phyloP scores from a whole-genome alignment of 192 early-diverging fungal genomes.

The Paraglomus occultum region DNA sequence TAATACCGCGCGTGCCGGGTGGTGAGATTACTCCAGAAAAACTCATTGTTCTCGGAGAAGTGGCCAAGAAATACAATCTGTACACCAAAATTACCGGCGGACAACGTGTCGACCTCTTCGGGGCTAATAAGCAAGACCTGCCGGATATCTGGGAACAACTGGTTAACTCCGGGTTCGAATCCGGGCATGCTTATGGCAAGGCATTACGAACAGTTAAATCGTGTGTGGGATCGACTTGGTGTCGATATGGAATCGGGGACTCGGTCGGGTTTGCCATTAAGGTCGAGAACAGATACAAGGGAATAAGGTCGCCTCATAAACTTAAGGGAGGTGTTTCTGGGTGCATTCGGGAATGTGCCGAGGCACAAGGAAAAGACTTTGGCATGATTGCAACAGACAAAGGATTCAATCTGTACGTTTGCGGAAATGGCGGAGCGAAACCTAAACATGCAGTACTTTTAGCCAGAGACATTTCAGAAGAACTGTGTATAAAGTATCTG shows the following conservation, averaged over 20 bases:
- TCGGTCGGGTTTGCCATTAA: slow-evolving; percentile 66
- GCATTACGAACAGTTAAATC: slow-evolving; percentile 67
- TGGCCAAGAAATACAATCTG: slow-evolving; percentile 61
- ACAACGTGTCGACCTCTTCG: slow-evolving; percentile 69
- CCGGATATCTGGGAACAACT: slow-evolving; percentile 67
- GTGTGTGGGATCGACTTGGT: slow-evolving; percentile 68
- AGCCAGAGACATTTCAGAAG: slow-evolving; percentile 51
- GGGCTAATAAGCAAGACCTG: slow-evolving; percentile 62
- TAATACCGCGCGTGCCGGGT: slow-evolving; percentile 62
- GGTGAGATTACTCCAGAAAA: slow-evolving; percentile 71
- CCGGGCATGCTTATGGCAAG: slow-evolving; percentile 70
- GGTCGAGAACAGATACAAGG: slow-evolving; percentile 66
- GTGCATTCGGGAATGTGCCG: slow-evolving; percentile 62
- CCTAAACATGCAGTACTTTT: slow-evolving; percentile 67
- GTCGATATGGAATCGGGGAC: slow-evolving; percentile 64
- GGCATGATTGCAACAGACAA: slow-evolving; percentile 67
- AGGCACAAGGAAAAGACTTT: slow-evolving; percentile 47
- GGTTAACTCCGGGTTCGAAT: slow-evolving; percentile 61
- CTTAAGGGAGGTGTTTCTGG: slow-evolving; percentile 67
- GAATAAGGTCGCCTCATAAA: slow-evolving; percentile 66
- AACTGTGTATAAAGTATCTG: slow-evolving; percentile 51
- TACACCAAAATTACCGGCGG: slow-evolving; percentile 73
- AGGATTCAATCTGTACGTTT: slow-evolving; percentile 68
- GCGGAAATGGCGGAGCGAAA: slow-evolving; percentile 65
- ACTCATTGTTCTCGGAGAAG: slow-evolving; percentile 54